phyloP scores from a whole-genome alignment of 164 flowering plant species.

The Tinospora cordifolia region DNA sequence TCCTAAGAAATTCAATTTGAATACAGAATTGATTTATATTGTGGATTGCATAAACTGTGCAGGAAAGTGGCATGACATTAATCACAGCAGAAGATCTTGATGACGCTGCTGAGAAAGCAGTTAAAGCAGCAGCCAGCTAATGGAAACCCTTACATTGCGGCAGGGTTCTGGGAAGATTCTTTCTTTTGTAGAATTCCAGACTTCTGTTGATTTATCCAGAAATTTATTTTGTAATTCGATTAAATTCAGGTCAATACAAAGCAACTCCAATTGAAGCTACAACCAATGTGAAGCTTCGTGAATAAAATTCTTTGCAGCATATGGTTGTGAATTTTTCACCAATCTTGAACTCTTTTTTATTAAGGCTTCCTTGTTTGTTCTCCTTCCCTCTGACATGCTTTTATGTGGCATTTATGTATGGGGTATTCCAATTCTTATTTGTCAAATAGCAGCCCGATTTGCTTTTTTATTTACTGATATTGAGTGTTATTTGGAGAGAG shows the following conservation, averaged over 20 bases:
- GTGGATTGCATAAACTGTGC: constrained; percentile 10
- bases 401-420: neutral
- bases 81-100: constrained; percentile 93
- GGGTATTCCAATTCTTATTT: neutral
- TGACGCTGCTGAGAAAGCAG: constrained; percentile 97
- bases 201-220: neutral
- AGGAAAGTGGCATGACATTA: constrained; percentile 67
- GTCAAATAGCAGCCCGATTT: no score
- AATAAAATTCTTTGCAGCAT: constrained; percentile 10
- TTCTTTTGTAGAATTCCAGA: neutral
- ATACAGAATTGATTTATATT: neutral
- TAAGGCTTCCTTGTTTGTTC: neutral
- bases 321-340: neutral
- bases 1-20: neutral
- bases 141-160: neutral
- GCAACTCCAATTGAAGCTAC: constrained; percentile 6
- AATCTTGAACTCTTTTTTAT: neutral
- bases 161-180: constrained; percentile 1
- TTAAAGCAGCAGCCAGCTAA: constrained; percentile 43
- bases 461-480: neutral
- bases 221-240: neutral
- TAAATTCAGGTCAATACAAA: neutral
- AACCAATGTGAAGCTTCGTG: neutral
- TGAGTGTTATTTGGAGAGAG: neutral
- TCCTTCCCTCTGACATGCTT: neutral